Base-by-base conservation (phyloP, 2,329 filamentous ascomycete species). In the Penicillium sp. region DNA sequence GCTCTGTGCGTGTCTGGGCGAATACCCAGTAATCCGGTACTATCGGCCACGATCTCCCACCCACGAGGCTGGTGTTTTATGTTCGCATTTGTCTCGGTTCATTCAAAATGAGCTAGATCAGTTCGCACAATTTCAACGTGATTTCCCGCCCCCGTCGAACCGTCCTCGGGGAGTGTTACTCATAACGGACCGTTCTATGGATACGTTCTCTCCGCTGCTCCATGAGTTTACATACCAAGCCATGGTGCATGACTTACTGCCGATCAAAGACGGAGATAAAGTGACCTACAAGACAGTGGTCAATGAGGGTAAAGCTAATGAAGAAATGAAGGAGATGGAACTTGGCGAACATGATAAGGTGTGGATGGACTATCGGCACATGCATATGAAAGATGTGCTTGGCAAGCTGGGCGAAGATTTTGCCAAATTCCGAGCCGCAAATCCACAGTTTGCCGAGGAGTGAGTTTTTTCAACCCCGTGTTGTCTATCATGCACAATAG, bases 171-270 rank as follows among this genome's bases (percentile, higher is more conserved):
- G 87, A 26, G 80, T 89, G 1, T 77, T 98, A 1, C 74, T 95
- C 57, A 85, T 98, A 46, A 87, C 89, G 1, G 93, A 97, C 64
- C 80, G 93, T 47, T 87, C 89, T 6, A 93, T 98, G 85, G 93
- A 98, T 63, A 68, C 96, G 3, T 81, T 85, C 69, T 83, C 91
- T 0, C 93, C 93, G 1, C 70, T 97, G 8, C 62, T 97, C 3
- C 93, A 98, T 67, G 93, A 98, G 59, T 96, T 98, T 62, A 96
- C 93, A 9, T 98, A 97, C 63, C 93, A 98, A 67, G 89, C 93
- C 35, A 97, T 98, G 91, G 91, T 88, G 3, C 87, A 96, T 64
- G 93, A 98, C 61, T 73, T 98, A 7, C 71, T 98, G 19, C 85
- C 86, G 0, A 88, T 98, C 59, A 83, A 86, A 56, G 93, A 97